A percentile compares a stretch with the other conserved stretches of the same genome.
phyloP scores from a whole-genome alignment of 1,284 basidiomycete species.

The Mycosarcoma maydis region DNA sequence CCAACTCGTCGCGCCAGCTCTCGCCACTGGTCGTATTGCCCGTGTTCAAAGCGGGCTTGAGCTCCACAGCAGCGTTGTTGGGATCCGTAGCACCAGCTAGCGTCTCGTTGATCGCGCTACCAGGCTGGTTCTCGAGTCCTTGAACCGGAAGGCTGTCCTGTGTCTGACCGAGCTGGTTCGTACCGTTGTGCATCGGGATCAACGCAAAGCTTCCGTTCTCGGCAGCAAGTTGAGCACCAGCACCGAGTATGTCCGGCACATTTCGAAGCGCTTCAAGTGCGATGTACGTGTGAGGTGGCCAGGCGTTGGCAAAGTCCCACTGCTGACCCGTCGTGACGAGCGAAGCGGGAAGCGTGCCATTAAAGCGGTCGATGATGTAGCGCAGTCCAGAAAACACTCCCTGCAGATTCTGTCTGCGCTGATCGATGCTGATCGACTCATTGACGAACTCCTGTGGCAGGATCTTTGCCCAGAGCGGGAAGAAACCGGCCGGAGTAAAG shows the following conservation, averaged over 20 bases:
- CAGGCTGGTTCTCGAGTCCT: constrained; percentile 68
- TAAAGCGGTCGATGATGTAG: constrained; percentile 81
- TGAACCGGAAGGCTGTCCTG: constrained; percentile 78
- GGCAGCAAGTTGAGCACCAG: constrained; percentile 71
- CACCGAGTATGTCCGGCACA: constrained; percentile 76
- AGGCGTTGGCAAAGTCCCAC: constrained; percentile 72
- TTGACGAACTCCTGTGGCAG: constrained; percentile 76
- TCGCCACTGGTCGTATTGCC: constrained; percentile 74
- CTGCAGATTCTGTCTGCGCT: constrained; percentile 49
- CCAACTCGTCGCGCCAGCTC: constrained; percentile 76
- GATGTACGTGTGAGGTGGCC: constrained; percentile 71
- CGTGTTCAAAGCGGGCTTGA: constrained; percentile 75
- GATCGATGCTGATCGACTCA: constrained; percentile 68
- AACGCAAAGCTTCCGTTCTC: constrained; percentile 74
- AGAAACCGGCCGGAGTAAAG: constrained; percentile 80
- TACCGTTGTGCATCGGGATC: constrained; percentile 70
- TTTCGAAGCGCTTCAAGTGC: constrained; percentile 79
- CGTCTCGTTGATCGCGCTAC: constrained; percentile 66
- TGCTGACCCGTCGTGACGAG: constrained; percentile 81
- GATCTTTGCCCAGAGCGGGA: constrained; percentile 87
- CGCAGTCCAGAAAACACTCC: constrained; percentile 80
- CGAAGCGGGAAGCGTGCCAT: constrained; percentile 80
- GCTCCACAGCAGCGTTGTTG: constrained; percentile 17
- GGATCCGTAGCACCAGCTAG: constrained; percentile 72
- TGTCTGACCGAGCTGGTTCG: constrained; percentile 76